Evolutionary conservation across 2,329 filamentous ascomycete genomes (phyloP).

Genomic region (Metarhizium guizhouense): DNA sequence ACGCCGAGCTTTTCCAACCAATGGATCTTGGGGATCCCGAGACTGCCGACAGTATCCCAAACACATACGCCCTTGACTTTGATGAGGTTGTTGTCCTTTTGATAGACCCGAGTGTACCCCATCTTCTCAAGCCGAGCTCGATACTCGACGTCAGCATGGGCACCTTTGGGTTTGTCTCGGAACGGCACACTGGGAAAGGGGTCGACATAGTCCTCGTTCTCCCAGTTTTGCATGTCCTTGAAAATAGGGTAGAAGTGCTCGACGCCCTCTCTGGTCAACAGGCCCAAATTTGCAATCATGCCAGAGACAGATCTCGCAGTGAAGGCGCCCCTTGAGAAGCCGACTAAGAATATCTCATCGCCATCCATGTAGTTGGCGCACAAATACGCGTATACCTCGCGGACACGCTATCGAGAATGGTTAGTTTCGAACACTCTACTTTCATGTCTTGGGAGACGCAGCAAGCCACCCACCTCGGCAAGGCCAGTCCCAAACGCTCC

Average conservation of each 20-base stretch:
- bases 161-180: slow-evolving; percentile 37
- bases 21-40: slow-evolving; percentile 35
- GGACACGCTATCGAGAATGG: slow-evolving; percentile 33
- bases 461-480: slow-evolving; percentile 31
- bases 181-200: slow-evolving; percentile 39
- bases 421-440: background rate
- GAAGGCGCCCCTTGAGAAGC: slow-evolving; percentile 51
- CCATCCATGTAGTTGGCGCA: slow-evolving; percentile 52
- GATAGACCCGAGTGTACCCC: slow-evolving; percentile 33
- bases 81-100: slow-evolving; percentile 32
- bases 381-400: slow-evolving; percentile 54
- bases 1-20: slow-evolving; percentile 39
- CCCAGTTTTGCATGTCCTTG: slow-evolving; percentile 48
- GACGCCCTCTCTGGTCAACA: slow-evolving; percentile 44
- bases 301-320: slow-evolving; percentile 48
- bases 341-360: slow-evolving; percentile 47
- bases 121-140: slow-evolving; percentile 34
- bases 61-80: slow-evolving; percentile 37
- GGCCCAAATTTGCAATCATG: slow-evolving; percentile 40
- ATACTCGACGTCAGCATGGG: slow-evolving; percentile 31
- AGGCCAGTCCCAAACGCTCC: slow-evolving; percentile 48
- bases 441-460: background rate
- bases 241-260: slow-evolving; percentile 47
- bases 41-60: slow-evolving; percentile 34
- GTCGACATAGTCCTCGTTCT: slow-evolving; percentile 33